A percentile compares a stretch with the other conserved stretches of the same genome.
These are phyloP conservation scores for Pythium phragmiticola DNA, from an alignment of 352 stramenopile species.

Conservation along the genomic window DNA sequence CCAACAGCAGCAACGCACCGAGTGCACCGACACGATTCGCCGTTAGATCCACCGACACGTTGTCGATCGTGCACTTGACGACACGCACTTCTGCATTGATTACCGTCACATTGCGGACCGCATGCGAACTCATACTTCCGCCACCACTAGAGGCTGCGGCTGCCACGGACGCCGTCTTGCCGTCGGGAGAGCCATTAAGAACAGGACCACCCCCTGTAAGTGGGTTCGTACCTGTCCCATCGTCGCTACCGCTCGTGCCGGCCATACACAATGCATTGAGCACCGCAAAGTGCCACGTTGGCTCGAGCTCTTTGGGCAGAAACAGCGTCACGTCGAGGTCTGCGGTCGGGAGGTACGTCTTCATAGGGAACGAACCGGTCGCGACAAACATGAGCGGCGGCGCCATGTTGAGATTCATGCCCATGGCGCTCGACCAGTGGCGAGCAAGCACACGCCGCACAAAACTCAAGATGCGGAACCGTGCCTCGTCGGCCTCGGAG, in stretches of 20 bases:
- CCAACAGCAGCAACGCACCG: slow-evolving; percentile 77
- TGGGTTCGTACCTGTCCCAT: slow-evolving; percentile 2
- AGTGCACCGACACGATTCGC: slow-evolving; percentile 83
- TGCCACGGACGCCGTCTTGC: background rate
- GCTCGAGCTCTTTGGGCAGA: slow-evolving; percentile 73
- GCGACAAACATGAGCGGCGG: slow-evolving; percentile 57
- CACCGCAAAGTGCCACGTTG: slow-evolving; percentile 84
- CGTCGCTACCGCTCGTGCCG: slow-evolving; percentile 33
- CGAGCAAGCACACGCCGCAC: slow-evolving; percentile 61
- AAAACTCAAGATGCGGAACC: slow-evolving; percentile 63
- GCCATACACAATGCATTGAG: slow-evolving; percentile 82
- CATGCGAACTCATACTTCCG: slow-evolving; percentile 27
- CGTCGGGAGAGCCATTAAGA: slow-evolving; percentile 29
- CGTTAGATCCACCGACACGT: slow-evolving; percentile 87
- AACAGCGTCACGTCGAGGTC: slow-evolving; percentile 86
- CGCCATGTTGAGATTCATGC: slow-evolving; percentile 28
- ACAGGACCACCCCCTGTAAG: slow-evolving; percentile 1
- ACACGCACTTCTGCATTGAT: slow-evolving; percentile 87
- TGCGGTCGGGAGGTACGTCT: slow-evolving; percentile 87
- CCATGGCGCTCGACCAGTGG: slow-evolving; percentile 28
- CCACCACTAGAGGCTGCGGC: background rate
- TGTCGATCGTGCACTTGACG: slow-evolving; percentile 91
- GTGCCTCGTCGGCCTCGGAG: slow-evolving; percentile 56
- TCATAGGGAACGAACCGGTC: slow-evolving; percentile 88
- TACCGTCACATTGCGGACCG: slow-evolving; percentile 88